Conservation (phyloP, 495 filamentous ascomycete species). For the Lasiosphaeria miniovina region DNA sequence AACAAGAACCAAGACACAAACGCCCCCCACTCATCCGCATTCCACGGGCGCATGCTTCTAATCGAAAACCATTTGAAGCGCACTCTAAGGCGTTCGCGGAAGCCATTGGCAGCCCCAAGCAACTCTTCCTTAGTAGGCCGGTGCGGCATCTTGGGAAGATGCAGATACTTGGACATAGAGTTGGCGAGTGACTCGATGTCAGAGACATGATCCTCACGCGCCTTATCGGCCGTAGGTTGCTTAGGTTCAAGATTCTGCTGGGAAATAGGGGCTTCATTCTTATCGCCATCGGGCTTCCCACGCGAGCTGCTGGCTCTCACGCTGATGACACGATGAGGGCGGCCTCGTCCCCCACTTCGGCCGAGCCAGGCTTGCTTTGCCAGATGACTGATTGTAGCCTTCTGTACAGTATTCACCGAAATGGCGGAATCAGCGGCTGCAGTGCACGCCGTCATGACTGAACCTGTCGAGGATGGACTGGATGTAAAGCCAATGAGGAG, state of each 20-base stretch:
- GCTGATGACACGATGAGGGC: constrained; percentile 11
- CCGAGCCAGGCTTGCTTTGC: constrained; percentile 36
- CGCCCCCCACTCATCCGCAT: constrained; percentile 88
- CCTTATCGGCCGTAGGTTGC: constrained; percentile 13
- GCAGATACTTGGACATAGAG: constrained; percentile 54
- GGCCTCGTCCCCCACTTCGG: constrained; percentile 27
- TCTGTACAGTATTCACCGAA: constrained; percentile 28
- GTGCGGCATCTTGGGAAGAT: constrained; percentile 68
- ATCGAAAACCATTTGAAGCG: constrained; percentile 98
- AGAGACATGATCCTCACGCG: constrained; percentile 16
- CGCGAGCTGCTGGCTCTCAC: constrained; percentile 35
- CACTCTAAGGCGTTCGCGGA: constrained; percentile 86
- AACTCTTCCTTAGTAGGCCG: constrained; percentile 92
- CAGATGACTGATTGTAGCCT: constrained; percentile 37
- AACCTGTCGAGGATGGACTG: constrained; percentile 36
- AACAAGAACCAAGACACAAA: constrained; percentile 94
- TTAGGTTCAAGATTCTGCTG: constrained; percentile 11
- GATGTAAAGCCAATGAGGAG: constrained; percentile 38
- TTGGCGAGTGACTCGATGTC: constrained; percentile 36
- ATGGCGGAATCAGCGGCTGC: constrained; percentile 40
- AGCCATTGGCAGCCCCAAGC: constrained; percentile 84
- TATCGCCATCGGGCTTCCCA: constrained; percentile 28
- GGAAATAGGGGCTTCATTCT: constrained; percentile 12
- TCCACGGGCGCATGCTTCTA: constrained; percentile 90
- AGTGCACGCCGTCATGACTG: constrained; percentile 41